phyloP scores from a whole-genome alignment of 1,284 basidiomycete species.

The Boletus sp. region DNA sequence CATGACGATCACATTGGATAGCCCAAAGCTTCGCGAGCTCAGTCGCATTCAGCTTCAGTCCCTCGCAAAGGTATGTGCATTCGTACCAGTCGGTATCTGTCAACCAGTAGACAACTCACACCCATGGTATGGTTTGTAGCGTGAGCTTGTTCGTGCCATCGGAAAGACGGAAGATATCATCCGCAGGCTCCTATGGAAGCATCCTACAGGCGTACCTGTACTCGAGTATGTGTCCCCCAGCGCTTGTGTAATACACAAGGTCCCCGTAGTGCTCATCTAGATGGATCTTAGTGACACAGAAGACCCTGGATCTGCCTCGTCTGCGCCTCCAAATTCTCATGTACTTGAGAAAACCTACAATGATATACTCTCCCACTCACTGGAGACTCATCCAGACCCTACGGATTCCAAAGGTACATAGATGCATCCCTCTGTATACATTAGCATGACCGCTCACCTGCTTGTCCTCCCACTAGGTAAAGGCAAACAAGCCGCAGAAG shows the following conservation, averaged over 20 bases:
- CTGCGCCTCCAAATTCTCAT: not conserved
- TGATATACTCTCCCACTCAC: not conserved
- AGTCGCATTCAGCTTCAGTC: conserved; percentile 30
- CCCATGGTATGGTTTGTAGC: conserved; percentile 11
- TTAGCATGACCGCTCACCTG: conserved; percentile 2
- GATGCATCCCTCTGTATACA: not conserved
- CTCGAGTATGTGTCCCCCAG: conserved; percentile 16
- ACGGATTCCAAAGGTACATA: conserved; percentile 19
- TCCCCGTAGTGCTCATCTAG: not conserved
- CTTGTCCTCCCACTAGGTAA: conserved; percentile 6
- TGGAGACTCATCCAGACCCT: not conserved
- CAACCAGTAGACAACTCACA: not conserved
- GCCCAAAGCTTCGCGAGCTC: conserved; percentile 26
- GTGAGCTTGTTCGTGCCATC: conserved; percentile 28
- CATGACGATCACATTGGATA: conserved; percentile 20
- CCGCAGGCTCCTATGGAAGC: conserved; percentile 27
- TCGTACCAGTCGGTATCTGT: not conserved
- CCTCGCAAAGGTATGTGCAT: conserved; percentile 31
- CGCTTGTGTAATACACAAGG: too few species aligned
- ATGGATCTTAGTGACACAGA: conserved; percentile 13
- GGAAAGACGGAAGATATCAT: conserved; percentile 38
- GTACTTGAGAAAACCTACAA: not conserved
- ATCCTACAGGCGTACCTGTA: conserved; percentile 32
- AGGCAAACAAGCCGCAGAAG: conserved; percentile 1
- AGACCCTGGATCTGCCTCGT: conserved; percentile 4